Conservation (phyloP, 371 early-diverging fungal species). For the Mucor velutinosus region DNA sequence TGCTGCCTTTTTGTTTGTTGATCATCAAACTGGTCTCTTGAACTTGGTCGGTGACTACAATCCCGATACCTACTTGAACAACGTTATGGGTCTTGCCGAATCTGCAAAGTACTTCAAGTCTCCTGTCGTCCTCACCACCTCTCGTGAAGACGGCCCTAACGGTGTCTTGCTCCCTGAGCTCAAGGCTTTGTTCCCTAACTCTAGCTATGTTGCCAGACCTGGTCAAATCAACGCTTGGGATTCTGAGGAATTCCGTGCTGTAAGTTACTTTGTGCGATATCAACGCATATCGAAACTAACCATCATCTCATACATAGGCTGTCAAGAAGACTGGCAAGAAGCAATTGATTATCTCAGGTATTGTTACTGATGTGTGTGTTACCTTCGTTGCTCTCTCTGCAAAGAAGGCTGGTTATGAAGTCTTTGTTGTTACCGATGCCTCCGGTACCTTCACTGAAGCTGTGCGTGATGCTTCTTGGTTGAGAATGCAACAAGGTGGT, state of each 20-base stretch:
- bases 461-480: constrained; percentile 32
- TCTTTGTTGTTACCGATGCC: constrained; percentile 34
- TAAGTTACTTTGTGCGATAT: too few relatives aligned
- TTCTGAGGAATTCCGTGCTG: constrained; percentile 15
- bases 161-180: constrained; percentile 26
- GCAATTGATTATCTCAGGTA: constrained; percentile 36
- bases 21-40: constrained; percentile 34
- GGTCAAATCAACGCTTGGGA: constrained; percentile 42
- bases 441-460: constrained; percentile 27
- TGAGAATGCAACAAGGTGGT: constrained; percentile 31
- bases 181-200: constrained; percentile 26
- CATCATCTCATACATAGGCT: too few relatives aligned
- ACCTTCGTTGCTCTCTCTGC: constrained; percentile 35
- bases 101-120: constrained; percentile 27
- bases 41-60: constrained; percentile 28
- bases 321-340: constrained; percentile 34
- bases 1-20: constrained; percentile 29
- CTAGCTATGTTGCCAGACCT: constrained; percentile 28
- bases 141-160: constrained; percentile 35
- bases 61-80: constrained; percentile 24
- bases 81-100: constrained; percentile 34
- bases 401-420: constrained; percentile 34
- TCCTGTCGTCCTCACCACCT: constrained; percentile 28
- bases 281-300: too few relatives aligned
- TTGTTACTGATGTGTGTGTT: constrained; percentile 38